phyloP scores from a whole-genome alignment of 176 grass and related monocot species.

The Bolboschoenus planiculmis region DNA sequence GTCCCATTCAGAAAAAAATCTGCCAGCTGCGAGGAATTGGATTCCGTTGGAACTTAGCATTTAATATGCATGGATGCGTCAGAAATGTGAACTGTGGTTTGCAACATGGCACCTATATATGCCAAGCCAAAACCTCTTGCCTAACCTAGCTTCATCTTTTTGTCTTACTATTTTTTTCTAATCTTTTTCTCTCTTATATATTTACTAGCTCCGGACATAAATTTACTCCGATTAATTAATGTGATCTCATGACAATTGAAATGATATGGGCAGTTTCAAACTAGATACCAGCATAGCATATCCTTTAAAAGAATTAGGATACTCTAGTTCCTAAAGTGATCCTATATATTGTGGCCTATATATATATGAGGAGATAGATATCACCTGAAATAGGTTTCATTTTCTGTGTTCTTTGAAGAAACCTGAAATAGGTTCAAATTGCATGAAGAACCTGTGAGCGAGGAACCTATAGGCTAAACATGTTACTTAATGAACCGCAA shows the following conservation, averaged over 20 bases:
- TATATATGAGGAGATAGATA: neutral
- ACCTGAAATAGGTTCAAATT: neutral
- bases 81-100: neutral
- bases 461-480: no score
- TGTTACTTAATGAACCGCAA: no score
- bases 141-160: neutral
- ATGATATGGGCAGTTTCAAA: neutral
- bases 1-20: neutral
- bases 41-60: neutral
- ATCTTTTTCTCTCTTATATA: neutral
- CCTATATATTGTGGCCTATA: neutral
- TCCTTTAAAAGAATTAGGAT: neutral
- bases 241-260: neutral
- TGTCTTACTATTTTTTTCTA: neutral
- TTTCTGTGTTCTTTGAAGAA: neutral
- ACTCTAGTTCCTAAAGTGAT: neutral
- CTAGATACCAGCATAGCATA: no score
- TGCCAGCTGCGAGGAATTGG: neutral
- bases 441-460: no score
- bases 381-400: neutral
- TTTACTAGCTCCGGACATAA: neutral
- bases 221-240: neutral
- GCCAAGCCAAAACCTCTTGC: neutral
- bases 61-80: neutral
- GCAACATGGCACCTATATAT: neutral